Conservation (phyloP, 495 filamentous ascomycete genomes). For the Hypoxylon trugodes region DNA sequence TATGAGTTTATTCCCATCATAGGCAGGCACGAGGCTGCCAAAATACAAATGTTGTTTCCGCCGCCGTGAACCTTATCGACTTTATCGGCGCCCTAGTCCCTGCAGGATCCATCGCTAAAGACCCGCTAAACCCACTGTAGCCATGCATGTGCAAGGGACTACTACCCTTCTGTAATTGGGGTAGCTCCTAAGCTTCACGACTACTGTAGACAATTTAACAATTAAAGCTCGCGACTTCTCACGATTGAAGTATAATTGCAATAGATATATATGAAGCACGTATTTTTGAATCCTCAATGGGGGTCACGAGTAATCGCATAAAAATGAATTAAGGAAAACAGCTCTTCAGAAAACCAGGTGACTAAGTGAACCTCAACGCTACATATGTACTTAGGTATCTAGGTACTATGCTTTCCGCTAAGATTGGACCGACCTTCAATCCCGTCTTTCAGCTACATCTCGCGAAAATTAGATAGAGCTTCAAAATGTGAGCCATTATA, state of each 20-base stretch:
- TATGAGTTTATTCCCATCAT: background rate
- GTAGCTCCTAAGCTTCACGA: conserved; percentile 1
- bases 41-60: conserved; percentile 22
- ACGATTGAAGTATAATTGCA: background rate
- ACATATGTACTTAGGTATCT: no score
- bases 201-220: background rate
- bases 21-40: conserved; percentile 29
- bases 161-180: background rate
- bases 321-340: no score
- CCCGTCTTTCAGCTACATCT: no score
- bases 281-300: no score
- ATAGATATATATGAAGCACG: background rate
- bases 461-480: no score
- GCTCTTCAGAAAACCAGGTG: no score
- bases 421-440: no score
- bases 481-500: no score
- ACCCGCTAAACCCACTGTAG: background rate
- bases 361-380: no score
- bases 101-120: conserved; percentile 10
- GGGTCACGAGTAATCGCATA: no score
- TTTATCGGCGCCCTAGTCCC: conserved; percentile 24
- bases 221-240: background rate
- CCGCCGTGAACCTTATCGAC: conserved; percentile 25
- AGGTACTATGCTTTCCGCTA: no score
- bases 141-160: conserved; percentile 5